Conservation (phyloP, 768 basidiomycete species). For the Hypholoma sublateritium region DNA sequence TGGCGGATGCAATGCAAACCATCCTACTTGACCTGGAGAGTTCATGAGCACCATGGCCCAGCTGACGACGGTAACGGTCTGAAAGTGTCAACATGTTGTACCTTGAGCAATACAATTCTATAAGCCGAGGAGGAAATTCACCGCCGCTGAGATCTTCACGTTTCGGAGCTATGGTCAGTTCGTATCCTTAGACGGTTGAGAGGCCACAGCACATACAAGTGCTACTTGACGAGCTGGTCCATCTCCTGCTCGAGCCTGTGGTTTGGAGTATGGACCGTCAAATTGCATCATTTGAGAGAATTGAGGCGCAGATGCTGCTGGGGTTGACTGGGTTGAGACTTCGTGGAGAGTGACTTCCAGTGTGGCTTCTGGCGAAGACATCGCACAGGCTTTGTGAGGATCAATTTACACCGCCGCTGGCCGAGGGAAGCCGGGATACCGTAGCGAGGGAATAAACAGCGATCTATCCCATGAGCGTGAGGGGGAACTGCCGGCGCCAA, state of each 20-base stretch:
- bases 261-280: slow-evolving; percentile 7
- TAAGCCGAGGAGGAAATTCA: neutral
- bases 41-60: slow-evolving; percentile 48
- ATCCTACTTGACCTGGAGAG: slow-evolving; percentile 44
- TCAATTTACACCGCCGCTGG: slow-evolving; percentile 1
- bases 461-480: slow-evolving; percentile 21
- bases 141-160: slow-evolving; percentile 12
- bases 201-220: slow-evolving; percentile 27
- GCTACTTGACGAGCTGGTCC: slow-evolving; percentile 30
- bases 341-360: neutral
- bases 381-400: neutral
- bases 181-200: neutral
- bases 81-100: neutral
- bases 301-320: slow-evolving; percentile 10
- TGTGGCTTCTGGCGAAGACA: neutral
- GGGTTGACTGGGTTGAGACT: neutral
- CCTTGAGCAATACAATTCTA: neutral
- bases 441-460: slow-evolving; percentile 5
- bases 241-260: slow-evolving; percentile 42
- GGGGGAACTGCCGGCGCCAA: neutral
- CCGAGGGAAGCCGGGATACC: slow-evolving; percentile 4
- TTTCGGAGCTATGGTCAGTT: neutral
- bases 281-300: slow-evolving; percentile 10
- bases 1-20: slow-evolving; percentile 69
- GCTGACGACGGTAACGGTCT: slow-evolving; percentile 42